These are phyloP conservation scores for Eugenia klotzschiana DNA, from an alignment of 441 rosid genomes.

Conservation along the genomic window DNA sequence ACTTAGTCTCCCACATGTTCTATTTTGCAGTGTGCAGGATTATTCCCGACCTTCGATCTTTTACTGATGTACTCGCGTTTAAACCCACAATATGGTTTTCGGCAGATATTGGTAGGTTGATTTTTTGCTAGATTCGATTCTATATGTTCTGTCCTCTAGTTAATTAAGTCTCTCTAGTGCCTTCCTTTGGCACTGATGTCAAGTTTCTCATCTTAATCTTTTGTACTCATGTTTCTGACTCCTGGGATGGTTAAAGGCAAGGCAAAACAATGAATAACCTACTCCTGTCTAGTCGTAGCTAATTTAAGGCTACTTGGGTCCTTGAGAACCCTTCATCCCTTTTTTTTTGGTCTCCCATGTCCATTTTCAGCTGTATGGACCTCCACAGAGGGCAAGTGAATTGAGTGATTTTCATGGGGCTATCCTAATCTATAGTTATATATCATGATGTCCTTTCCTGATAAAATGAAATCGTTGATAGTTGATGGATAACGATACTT, in stretches of 20 bases:
- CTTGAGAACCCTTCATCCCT: neutral
- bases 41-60: constrained; percentile 74
- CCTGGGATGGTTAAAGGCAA: neutral
- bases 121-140: neutral
- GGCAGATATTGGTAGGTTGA: constrained; percentile 49
- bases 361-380: neutral
- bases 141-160: neutral
- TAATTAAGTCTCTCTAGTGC: neutral
- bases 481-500: neutral
- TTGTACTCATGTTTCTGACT: neutral
- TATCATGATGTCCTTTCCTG: neutral
- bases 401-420: neutral
- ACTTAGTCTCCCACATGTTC: neutral
- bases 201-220: neutral
- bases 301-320: neutral
- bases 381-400: neutral
- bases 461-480: neutral
- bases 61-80: constrained; percentile 57
- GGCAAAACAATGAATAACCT: neutral
- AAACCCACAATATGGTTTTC: constrained; percentile 42
- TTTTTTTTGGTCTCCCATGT: neutral
- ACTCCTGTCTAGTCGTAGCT: neutral
- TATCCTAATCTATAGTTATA: neutral
- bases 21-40: constrained; percentile 58
- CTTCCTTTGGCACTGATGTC: neutral